Evolutionary conservation across 306 rosid genomes (phyloP).

Genomic region (Astragalus membranaceus): DNA sequence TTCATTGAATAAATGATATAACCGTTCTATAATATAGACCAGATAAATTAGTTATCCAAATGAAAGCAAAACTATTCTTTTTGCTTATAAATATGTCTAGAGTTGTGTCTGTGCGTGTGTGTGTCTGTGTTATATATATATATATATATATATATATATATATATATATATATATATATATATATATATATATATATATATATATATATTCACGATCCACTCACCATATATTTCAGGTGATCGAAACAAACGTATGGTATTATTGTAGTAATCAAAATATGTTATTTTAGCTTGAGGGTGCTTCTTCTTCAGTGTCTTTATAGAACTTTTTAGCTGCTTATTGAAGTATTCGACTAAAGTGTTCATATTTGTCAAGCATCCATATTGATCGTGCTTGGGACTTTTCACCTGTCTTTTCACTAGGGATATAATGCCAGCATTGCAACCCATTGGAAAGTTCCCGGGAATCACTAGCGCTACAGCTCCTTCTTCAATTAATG

Average conservation of each 20-base stretch:
- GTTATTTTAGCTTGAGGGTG: constrained; percentile 36
- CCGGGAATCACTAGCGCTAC: neutral
- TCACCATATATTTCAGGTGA: constrained; percentile 32
- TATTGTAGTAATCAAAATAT: constrained; percentile 40
- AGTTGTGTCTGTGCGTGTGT: too few species aligned
- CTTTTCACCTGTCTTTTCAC: neutral
- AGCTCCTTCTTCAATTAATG: neutral
- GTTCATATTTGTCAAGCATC: constrained; percentile 43
- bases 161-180: too few species aligned
- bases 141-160: too few species aligned
- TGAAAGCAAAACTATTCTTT: too few species aligned
- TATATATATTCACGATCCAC: neutral
- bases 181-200: too few species aligned
- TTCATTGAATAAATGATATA: too few species aligned
- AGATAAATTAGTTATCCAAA: too few species aligned
- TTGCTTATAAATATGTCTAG: too few species aligned
- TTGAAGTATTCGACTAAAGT: constrained; percentile 24
- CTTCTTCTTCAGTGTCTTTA: constrained; percentile 1
- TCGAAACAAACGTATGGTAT: constrained; percentile 26
- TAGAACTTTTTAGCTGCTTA: constrained; percentile 20
- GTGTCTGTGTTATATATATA: too few species aligned
- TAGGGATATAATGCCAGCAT: neutral
- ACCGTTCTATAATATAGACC: too few species aligned
- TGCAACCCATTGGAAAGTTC: neutral
- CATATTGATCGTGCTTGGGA: constrained; percentile 23